A percentile compares a stretch with the other conserved stretches of the same genome.
Conservation (phyloP, 495 filamentous ascomycete species). For the Xylaria palmicola region DNA sequence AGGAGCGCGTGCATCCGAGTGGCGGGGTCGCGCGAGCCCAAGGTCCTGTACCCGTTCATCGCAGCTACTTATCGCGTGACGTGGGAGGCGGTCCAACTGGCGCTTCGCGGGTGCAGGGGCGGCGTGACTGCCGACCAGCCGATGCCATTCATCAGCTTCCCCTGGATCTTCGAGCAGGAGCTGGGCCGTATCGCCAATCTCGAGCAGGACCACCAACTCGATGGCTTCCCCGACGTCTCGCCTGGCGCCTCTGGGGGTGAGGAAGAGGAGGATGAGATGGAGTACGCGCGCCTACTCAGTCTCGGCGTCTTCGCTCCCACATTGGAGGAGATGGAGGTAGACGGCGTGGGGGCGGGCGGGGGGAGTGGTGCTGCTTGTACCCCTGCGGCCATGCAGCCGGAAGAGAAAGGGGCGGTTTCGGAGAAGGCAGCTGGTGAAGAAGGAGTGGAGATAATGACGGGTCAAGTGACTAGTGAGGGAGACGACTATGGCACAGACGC, state of each 20-base stretch:
- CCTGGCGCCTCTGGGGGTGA: conserved; percentile 13
- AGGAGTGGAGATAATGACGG: too few relatives aligned
- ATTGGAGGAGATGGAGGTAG: conserved; percentile 1
- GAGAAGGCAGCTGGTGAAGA: too few relatives aligned
- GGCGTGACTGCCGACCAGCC: conserved; percentile 20
- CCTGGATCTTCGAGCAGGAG: conserved; percentile 79
- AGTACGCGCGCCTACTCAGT: conserved; percentile 18
- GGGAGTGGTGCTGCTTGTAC: background rate
- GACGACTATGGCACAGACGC: too few relatives aligned
- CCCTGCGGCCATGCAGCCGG: background rate
- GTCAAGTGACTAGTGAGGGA: too few relatives aligned
- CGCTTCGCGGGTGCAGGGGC: conserved; percentile 46
- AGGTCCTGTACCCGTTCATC: conserved; percentile 64
- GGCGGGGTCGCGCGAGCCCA: conserved; percentile 56
- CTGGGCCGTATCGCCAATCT: conserved; percentile 68
- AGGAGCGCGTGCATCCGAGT: conserved; percentile 60
- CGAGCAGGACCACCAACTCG: conserved; percentile 18
- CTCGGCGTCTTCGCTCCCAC: conserved; percentile 1
- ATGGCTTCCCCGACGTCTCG: conserved; percentile 19
- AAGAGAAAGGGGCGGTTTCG: conserved; percentile 18
- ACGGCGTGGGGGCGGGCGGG: background rate
- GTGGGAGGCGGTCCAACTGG: conserved; percentile 60
- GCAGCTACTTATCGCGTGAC: conserved; percentile 88
- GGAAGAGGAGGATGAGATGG: conserved; percentile 26
- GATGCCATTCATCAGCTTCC: conserved; percentile 88